These are phyloP conservation scores for Lavandula angustifolia DNA, from an alignment of 257 asterid species.

Conservation along the genomic window DNA sequence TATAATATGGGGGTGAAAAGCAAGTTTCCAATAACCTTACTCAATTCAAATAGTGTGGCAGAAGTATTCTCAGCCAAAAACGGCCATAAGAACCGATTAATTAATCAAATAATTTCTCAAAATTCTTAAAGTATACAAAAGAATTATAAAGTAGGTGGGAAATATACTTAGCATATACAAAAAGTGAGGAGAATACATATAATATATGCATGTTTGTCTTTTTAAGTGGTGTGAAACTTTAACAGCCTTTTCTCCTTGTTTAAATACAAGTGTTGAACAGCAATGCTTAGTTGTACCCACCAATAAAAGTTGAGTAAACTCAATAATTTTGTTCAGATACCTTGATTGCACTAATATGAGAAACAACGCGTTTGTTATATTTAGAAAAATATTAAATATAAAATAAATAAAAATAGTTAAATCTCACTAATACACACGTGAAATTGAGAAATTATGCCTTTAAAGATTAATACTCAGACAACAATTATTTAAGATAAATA, in stretches of 20 bases:
- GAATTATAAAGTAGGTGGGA: slow-evolving; percentile 12
- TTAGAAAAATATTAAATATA: no score
- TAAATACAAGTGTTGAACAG: slow-evolving; percentile 32
- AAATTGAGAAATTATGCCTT: no score
- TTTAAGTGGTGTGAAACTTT: slow-evolving; percentile 32
- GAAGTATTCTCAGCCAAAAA: not conserved
- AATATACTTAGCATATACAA: slow-evolving; percentile 38
- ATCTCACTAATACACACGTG: no score
- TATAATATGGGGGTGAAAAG: not conserved
- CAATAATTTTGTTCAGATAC: no score
- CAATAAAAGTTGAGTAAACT: no score
- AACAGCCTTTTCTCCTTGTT: slow-evolving; percentile 28
- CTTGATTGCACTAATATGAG: no score
- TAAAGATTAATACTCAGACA: no score
- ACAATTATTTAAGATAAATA: no score
- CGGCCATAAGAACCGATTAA: not conserved
- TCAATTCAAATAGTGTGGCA: slow-evolving; percentile 5
- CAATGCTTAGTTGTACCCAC: slow-evolving; percentile 13
- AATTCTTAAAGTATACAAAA: not conserved
- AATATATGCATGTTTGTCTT: slow-evolving; percentile 32
- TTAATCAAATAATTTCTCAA: not conserved
- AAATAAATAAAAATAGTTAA: no score
- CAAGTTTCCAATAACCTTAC: slow-evolving; percentile 9
- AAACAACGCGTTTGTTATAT: no score
- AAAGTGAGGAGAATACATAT: slow-evolving; percentile 8